Conservation (phyloP, 2,329 filamentous ascomycete genomes). For the Escovopsis sp. region DNA sequence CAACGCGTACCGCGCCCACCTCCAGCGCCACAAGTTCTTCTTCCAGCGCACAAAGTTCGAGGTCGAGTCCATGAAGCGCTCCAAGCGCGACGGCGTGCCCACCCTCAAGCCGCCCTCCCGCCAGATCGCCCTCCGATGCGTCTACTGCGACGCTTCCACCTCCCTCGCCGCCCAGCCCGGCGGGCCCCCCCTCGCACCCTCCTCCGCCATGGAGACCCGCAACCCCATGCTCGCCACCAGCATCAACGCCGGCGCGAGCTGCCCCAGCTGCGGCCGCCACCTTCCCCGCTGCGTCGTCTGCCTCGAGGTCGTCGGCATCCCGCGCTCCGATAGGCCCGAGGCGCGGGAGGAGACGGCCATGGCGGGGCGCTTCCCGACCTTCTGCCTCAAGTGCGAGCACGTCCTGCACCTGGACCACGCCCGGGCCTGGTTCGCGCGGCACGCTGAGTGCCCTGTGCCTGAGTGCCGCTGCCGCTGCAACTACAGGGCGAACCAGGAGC, state of each 20-base stretch:
- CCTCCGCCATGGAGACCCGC: slow-evolving; percentile 21
- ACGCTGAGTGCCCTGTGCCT: slow-evolving; percentile 52
- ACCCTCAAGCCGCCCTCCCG: slow-evolving; percentile 49
- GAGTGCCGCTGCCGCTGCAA: slow-evolving; percentile 54
- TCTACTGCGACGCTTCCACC: slow-evolving; percentile 56
- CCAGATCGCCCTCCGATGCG: slow-evolving; percentile 61
- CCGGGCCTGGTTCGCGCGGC: slow-evolving; percentile 49
- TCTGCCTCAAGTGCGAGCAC: slow-evolving; percentile 54
- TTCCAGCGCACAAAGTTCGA: slow-evolving; percentile 65
- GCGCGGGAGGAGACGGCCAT: slow-evolving; percentile 32
- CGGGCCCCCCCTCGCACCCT: slow-evolving; percentile 7
- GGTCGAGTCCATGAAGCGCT: slow-evolving; percentile 58
- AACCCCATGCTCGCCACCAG: slow-evolving; percentile 44
- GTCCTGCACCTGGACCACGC: slow-evolving; percentile 54
- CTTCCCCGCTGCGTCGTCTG: slow-evolving; percentile 55
- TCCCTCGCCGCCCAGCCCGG: slow-evolving; percentile 28
- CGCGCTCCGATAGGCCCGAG: slow-evolving; percentile 44
- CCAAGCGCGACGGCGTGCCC: slow-evolving; percentile 47
- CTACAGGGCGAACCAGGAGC: slow-evolving; percentile 43
- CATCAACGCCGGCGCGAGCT: slow-evolving; percentile 47
- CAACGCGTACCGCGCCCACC: slow-evolving; percentile 53
- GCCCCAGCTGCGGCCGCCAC: slow-evolving; percentile 51
- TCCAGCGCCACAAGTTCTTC: slow-evolving; percentile 59
- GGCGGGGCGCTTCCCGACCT: slow-evolving; percentile 49
- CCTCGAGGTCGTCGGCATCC: slow-evolving; percentile 50